Percentiles rank a stretch among this genome's conserved stretches.
Evolutionary conservation across 352 stramenopile genomes (phyloP).

Genomic region (Pythium aristosporum): DNA sequence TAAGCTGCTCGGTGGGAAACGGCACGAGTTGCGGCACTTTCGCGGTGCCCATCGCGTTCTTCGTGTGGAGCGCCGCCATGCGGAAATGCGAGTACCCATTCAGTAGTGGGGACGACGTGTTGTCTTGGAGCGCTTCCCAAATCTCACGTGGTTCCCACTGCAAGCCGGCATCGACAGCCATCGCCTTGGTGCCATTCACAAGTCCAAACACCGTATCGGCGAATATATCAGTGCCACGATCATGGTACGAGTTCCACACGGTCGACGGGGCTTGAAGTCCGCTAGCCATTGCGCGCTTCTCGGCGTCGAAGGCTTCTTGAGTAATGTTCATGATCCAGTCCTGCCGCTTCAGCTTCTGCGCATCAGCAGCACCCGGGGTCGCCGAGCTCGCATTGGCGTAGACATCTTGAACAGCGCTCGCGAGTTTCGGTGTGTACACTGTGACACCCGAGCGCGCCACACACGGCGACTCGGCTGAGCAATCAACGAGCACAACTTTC

Average conservation of each 20-base stretch:
- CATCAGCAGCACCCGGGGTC: background rate
- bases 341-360: slow-evolving; percentile 24
- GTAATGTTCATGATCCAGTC: slow-evolving; percentile 38
- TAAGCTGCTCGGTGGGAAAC: slow-evolving; percentile 38
- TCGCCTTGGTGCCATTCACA: slow-evolving; percentile 34
- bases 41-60: background rate
- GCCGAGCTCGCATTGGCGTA: background rate
- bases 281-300: slow-evolving; percentile 35
- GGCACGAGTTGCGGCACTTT: slow-evolving; percentile 4
- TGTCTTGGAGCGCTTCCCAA: slow-evolving; percentile 37
- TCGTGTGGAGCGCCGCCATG: background rate
- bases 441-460: slow-evolving; percentile 56
- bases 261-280: slow-evolving; percentile 60
- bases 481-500: slow-evolving; percentile 15
- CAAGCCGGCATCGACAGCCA: background rate
- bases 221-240: slow-evolving; percentile 53
- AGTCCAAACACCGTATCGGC: slow-evolving; percentile 51
- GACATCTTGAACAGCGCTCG: slow-evolving; percentile 3
- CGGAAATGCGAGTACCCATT: background rate
- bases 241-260: slow-evolving; percentile 53
- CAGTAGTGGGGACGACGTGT: background rate
- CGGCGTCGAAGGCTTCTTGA: slow-evolving; percentile 41
- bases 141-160: slow-evolving; percentile 25
- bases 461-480: slow-evolving; percentile 31
- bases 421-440: slow-evolving; percentile 53